phyloP scores from a whole-genome alignment of 2,329 filamentous ascomycete species.

The Aspergillus tanneri region DNA sequence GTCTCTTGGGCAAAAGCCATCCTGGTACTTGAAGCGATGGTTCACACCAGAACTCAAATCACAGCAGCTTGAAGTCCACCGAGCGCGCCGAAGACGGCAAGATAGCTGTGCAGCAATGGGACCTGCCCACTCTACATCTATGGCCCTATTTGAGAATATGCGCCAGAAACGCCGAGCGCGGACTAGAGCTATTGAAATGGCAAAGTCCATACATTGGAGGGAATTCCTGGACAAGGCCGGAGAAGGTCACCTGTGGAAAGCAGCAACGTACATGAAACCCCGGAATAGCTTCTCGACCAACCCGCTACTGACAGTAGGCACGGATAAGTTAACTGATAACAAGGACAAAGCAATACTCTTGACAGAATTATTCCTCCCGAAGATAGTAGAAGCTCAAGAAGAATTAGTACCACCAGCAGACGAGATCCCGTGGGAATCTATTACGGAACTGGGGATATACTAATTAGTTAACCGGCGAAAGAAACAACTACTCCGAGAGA shows the following conservation, averaged over 20 bases:
- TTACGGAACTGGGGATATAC: too few species aligned
- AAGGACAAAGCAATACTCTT: too few species aligned
- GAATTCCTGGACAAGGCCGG: slow-evolving; percentile 24
- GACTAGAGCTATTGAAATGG: slow-evolving; percentile 23
- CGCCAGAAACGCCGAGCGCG: slow-evolving; percentile 16
- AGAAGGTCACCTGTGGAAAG: slow-evolving; percentile 19
- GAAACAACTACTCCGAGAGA: too few species aligned
- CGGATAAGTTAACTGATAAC: too few species aligned
- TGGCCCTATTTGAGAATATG: slow-evolving; percentile 15
- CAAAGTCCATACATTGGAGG: slow-evolving; percentile 21
- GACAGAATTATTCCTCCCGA: too few species aligned
- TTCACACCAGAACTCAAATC: slow-evolving; percentile 26
- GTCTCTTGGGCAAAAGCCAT: slow-evolving; percentile 3
- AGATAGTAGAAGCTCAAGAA: too few species aligned
- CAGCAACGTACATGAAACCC: slow-evolving; percentile 14
- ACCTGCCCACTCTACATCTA: slow-evolving; percentile 7
- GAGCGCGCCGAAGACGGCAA: slow-evolving; percentile 21
- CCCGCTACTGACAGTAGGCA: too few species aligned
- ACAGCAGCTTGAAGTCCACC: slow-evolving; percentile 22
- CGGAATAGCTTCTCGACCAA: too few species aligned
- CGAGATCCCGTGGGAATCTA: too few species aligned
- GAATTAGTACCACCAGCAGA: too few species aligned
- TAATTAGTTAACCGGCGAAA: too few species aligned
- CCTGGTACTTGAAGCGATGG: slow-evolving; percentile 26
- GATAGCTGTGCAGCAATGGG: slow-evolving; percentile 8